Conservation (phyloP, 1,284 basidiomycete genomes). For the Malassezia globosa region DNA sequence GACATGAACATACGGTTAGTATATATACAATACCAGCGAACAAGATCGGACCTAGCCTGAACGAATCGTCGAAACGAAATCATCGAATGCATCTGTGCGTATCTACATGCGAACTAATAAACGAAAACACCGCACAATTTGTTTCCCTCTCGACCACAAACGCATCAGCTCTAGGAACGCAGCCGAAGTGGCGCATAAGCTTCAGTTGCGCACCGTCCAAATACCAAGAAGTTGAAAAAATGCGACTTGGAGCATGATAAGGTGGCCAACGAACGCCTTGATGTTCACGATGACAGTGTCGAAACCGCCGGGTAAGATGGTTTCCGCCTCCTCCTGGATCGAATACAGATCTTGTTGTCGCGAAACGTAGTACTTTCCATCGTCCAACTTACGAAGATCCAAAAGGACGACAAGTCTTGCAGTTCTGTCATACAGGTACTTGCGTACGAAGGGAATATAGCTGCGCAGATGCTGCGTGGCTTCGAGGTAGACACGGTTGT, state of each 20-base stretch:
- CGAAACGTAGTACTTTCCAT: slow-evolving; percentile 41
- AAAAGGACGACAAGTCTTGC: slow-evolving; percentile 31
- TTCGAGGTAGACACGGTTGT: slow-evolving; percentile 19
- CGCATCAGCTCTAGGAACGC: too few relatives aligned
- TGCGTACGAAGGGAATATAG: slow-evolving; percentile 3
- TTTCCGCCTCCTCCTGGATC: slow-evolving; percentile 5
- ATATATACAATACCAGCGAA: too few relatives aligned
- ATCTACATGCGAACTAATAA: too few relatives aligned
- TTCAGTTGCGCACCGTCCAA: slow-evolving; percentile 3
- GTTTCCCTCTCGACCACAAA: too few relatives aligned
- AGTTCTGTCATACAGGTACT: not conserved
- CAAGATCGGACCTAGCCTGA: too few relatives aligned
- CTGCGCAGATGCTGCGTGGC: slow-evolving; percentile 29
- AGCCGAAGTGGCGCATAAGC: too few relatives aligned
- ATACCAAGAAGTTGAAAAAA: slow-evolving; percentile 13
- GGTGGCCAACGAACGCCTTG: slow-evolving; percentile 9
- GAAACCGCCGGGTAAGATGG: not conserved
- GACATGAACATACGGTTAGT: too few relatives aligned
- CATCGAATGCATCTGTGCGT: too few relatives aligned
- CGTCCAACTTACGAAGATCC: slow-evolving; percentile 30
- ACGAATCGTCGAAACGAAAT: too few relatives aligned
- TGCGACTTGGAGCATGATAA: slow-evolving; percentile 4
- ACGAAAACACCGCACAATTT: too few relatives aligned
- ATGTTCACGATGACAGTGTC: not conserved
- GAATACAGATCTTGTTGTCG: slow-evolving; percentile 38